These are phyloP conservation scores for Dendrobium officinale DNA, from an alignment of 106 monocot genomes.

Conservation along the genomic window DNA sequence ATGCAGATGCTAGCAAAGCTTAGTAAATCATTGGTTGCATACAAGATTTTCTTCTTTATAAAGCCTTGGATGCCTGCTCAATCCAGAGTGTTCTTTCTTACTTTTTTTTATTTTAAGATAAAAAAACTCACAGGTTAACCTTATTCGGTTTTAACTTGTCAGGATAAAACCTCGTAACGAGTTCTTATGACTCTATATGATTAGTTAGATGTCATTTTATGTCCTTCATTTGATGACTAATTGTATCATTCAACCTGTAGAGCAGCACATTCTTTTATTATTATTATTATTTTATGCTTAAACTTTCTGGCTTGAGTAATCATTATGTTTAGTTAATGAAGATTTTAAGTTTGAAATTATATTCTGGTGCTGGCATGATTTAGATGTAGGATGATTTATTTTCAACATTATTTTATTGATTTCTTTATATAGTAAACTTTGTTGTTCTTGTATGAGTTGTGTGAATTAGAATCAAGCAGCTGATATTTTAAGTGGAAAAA, in stretches of 20 bases:
- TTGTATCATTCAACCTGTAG: neutral
- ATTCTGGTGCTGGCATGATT: neutral
- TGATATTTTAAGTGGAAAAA: too few relatives aligned
- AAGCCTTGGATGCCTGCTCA: neutral
- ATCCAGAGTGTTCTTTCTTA: neutral
- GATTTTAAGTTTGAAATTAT: neutral
- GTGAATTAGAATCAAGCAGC: too few relatives aligned
- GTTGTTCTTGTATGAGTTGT: too few relatives aligned
- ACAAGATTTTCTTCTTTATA: too few relatives aligned
- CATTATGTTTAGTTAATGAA: neutral
- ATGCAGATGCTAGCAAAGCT: neutral
- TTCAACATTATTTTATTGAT: too few relatives aligned
- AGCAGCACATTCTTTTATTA: conserved; percentile 6
- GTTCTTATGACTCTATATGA: neutral
- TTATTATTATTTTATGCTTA: too few relatives aligned
- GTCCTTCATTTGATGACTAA: neutral
- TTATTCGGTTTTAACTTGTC: neutral
- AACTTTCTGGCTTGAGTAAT: neutral
- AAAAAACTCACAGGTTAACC: neutral
- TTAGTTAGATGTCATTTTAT: neutral
- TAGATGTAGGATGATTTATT: too few relatives aligned
- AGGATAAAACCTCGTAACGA: neutral
- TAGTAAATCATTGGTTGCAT: neutral
- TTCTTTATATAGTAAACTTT: too few relatives aligned
- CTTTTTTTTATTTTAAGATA: neutral